Conservation (phyloP, 257 asterid genomes). For the Forsythia suspensa region DNA sequence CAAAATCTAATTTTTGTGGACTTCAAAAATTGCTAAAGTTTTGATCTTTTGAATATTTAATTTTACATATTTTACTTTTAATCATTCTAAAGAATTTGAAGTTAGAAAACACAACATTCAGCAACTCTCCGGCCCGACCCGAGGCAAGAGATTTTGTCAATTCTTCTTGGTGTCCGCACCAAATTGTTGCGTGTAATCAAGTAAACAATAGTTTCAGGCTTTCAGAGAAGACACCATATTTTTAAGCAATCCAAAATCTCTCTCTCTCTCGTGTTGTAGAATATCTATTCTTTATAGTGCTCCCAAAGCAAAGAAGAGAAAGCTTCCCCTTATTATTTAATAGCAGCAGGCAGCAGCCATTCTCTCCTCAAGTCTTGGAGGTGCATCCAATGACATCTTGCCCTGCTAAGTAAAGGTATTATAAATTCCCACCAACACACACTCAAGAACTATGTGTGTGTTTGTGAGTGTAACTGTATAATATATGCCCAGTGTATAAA, state of each 20-base stretch:
- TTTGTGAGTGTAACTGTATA: neutral
- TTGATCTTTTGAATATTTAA: too few species aligned
- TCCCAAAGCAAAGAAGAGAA: neutral
- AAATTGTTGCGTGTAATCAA: too few species aligned
- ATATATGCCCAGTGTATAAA: neutral
- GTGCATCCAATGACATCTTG: neutral
- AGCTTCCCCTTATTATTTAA: neutral
- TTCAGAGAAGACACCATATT: neutral
- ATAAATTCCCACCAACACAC: neutral
- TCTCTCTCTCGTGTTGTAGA: neutral
- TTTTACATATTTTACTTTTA: too few species aligned
- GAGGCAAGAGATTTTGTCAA: too few species aligned
- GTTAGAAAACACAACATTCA: neutral
- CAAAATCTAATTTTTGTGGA: neutral
- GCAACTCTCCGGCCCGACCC: neutral
- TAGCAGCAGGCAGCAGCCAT: neutral
- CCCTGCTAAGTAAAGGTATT: neutral
- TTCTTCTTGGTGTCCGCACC: too few species aligned
- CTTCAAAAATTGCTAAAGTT: too few species aligned
- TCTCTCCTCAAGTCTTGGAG: neutral
- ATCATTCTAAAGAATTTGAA: neutral
- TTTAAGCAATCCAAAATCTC: neutral
- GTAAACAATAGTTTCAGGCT: neutral
- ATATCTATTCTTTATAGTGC: neutral
- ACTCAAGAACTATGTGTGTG: neutral